Conservation (phyloP, 352 stramenopile species). For the Thraustochytrium aureum region DNA sequence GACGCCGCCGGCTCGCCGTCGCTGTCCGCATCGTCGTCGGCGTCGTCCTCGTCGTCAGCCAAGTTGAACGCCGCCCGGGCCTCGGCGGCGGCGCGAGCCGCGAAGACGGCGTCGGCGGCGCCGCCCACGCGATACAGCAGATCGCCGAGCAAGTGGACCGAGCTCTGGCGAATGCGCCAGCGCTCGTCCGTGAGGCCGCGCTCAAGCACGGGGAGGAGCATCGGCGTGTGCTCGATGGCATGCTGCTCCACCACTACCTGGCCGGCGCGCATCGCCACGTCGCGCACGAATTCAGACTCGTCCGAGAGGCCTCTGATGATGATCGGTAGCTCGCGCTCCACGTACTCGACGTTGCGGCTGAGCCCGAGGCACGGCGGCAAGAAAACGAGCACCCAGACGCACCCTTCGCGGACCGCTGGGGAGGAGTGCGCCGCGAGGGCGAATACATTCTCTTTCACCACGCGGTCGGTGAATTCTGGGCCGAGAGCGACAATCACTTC, state of each 20-base stretch:
- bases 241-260: slow-evolving; percentile 97
- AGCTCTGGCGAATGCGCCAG: slow-evolving; percentile 98
- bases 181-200: slow-evolving; percentile 95
- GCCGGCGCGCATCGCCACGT: slow-evolving; percentile 96
- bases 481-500: slow-evolving; percentile 87
- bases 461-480: slow-evolving; percentile 67
- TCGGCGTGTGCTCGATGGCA: slow-evolving; percentile 92
- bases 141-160: slow-evolving; percentile 92
- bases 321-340: slow-evolving; percentile 92
- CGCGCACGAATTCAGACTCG: slow-evolving; percentile 95
- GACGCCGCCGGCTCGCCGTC: slow-evolving; percentile 71
- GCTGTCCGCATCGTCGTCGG: slow-evolving; percentile 69
- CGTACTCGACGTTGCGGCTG: slow-evolving; percentile 85
- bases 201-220: slow-evolving; percentile 96
- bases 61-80: slow-evolving; percentile 60
- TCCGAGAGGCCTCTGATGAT: slow-evolving; percentile 97
- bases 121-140: slow-evolving; percentile 59
- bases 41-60: slow-evolving; percentile 68
- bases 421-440: slow-evolving; percentile 90
- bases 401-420: slow-evolving; percentile 92
- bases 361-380: slow-evolving; percentile 71
- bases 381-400: slow-evolving; percentile 99
- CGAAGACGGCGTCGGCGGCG: slow-evolving; percentile 6
- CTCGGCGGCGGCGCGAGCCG: not conserved
- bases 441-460: slow-evolving; percentile 76